Evolutionary conservation across 345 rosid genomes (phyloP), one percentile per base, ranked within the genome.

Genomic region (Bruguiera gymnorhiza): DNA sequence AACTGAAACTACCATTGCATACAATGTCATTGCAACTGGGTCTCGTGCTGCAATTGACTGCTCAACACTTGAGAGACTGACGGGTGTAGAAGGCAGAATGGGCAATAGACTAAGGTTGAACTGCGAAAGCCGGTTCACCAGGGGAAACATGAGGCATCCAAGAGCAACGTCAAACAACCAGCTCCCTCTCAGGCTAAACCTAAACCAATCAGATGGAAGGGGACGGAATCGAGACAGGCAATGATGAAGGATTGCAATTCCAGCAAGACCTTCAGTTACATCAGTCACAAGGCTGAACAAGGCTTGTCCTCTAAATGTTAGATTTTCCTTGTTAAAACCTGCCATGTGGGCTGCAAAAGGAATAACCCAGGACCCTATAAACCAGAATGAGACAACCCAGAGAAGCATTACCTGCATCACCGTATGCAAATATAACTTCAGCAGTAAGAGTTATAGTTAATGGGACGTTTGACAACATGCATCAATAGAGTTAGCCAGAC

Each of bases 301-400:
- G 29, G 99, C 99, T 83, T 96, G 99, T 34, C 97, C 99, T 83
- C 97, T 87, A 70, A 90, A 90, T 50, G 97, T 88, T 60, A 92
- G 82, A 48, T 97, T 81, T 46, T 92, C 98, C 77, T 87, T 92
- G 81, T 77, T 89, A 78, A 95, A 89, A 59, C 99, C 99, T 59
- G 96, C 89, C 60, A 86, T 67, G 70, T 96, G 93, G 51, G 93
- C 98, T 15, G 87, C 87, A 77, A 90, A 92, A 13, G 97, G 99
- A 57, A 90, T 83, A 85, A 89, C 80, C 99, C 97, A 96, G 62
- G 99, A 90, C 1, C 98, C 99, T 69, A 90, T 89, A 75, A 92
- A 92, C 98, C 99, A 95, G 80, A 95, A 92, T 9, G 98, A 86
- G 18, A 88, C 89, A 71, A 90, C 96, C 99, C 99, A 89, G 8